Evolutionary conservation across 495 filamentous ascomycete species (phyloP).

Genomic region (Gamarada debralockiae): DNA sequence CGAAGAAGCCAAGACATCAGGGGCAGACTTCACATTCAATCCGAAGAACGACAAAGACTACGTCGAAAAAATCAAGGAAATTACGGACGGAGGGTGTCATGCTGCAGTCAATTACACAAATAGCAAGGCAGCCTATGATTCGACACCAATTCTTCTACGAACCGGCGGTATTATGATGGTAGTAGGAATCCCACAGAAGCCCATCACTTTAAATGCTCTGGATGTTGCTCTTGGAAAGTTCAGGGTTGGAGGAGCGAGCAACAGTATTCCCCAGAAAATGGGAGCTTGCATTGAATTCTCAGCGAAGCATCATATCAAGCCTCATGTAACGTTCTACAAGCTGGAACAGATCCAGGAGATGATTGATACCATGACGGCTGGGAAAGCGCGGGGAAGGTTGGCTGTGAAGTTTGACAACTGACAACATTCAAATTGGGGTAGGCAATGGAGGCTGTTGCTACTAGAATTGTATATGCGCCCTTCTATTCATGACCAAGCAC

Average conservation of each 20-base stretch:
- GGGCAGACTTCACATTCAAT: slow-evolving; percentile 14
- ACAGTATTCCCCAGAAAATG: slow-evolving; percentile 13
- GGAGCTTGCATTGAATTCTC: slow-evolving; percentile 16
- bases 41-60: slow-evolving; percentile 9
- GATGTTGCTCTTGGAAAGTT: slow-evolving; percentile 21
- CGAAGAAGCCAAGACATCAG: slow-evolving; percentile 3
- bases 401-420: too few species aligned
- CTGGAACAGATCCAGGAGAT: slow-evolving; percentile 21
- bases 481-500: too few species aligned
- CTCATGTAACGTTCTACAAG: slow-evolving; percentile 16
- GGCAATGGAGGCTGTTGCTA: too few species aligned
- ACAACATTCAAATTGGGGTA: too few species aligned
- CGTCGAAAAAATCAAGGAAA: slow-evolving; percentile 3
- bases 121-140: slow-evolving; percentile 28
- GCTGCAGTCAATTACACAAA: slow-evolving; percentile 19
- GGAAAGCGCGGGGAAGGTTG: too few species aligned
- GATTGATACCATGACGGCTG: slow-evolving; percentile 10
- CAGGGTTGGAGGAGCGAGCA: slow-evolving; percentile 23
- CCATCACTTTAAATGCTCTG: slow-evolving; percentile 25
- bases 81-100: slow-evolving; percentile 11
- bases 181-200: too few species aligned
- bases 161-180: too few species aligned
- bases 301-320: slow-evolving; percentile 20
- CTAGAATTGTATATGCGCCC: too few species aligned
- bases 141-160: too few species aligned